Evolutionary conservation across 345 rosid species (phyloP).

Genomic region (Anacardium occidentale): DNA sequence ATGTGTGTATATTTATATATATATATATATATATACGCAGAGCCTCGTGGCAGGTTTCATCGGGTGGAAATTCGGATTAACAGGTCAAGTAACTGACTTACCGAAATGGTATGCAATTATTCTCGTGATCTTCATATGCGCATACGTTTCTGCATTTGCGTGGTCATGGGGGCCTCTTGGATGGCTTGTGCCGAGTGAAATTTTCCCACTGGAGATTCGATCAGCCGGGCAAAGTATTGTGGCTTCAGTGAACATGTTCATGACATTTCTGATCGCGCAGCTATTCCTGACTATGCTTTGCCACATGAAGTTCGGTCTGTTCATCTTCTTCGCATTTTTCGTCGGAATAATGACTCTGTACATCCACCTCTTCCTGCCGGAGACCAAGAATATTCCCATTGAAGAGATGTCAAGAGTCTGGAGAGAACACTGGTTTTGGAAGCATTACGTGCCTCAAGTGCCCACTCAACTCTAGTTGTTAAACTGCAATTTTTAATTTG

Average conservation of each 20-base stretch:
- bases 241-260: slow-evolving; percentile 54
- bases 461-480: background rate
- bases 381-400: background rate
- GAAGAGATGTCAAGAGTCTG: background rate
- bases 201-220: slow-evolving; percentile 58
- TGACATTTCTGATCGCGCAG: slow-evolving; percentile 59
- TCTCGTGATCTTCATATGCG: slow-evolving; percentile 43
- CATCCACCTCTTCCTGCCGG: slow-evolving; percentile 44
- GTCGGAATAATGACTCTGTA: slow-evolving; percentile 47
- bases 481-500: no score
- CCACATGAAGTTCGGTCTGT: slow-evolving; percentile 46
- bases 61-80: slow-evolving; percentile 46
- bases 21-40: slow-evolving; percentile 26
- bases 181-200: slow-evolving; percentile 68
- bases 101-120: slow-evolving; percentile 28
- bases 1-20: background rate
- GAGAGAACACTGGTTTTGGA: slow-evolving; percentile 11
- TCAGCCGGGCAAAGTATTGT: slow-evolving; percentile 60
- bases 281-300: slow-evolving; percentile 58
- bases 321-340: slow-evolving; percentile 45
- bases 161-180: slow-evolving; percentile 82
- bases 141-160: slow-evolving; percentile 51
- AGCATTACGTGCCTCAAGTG: background rate
- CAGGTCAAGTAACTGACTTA: slow-evolving; percentile 42
- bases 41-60: slow-evolving; percentile 37